Conservation (phyloP, 2,329 filamentous ascomycete species). For the Scedosporium apiospermum region DNA sequence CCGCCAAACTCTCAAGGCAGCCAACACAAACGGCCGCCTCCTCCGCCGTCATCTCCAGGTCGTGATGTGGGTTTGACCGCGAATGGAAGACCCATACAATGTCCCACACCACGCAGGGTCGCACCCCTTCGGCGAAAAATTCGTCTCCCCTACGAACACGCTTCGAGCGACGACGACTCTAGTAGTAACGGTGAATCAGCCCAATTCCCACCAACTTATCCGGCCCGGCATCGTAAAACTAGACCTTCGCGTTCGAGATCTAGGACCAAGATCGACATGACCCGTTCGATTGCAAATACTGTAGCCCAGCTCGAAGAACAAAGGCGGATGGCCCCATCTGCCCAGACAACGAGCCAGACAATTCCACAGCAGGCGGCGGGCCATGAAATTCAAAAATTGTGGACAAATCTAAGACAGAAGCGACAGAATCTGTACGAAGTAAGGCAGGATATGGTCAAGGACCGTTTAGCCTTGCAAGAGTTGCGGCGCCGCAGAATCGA, state of each 20-base stretch:
- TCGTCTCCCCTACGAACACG: background rate
- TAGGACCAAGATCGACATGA: background rate
- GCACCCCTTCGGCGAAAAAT: background rate
- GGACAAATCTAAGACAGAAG: background rate
- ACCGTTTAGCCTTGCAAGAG: background rate
- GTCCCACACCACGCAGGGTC: background rate
- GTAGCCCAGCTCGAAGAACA: background rate
- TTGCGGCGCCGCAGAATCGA: background rate
- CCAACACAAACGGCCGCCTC: background rate
- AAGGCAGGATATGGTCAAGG: background rate
- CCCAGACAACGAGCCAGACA: background rate
- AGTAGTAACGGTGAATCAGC: background rate
- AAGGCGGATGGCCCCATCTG: background rate
- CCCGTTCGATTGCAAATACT: background rate
- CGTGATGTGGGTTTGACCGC: background rate
- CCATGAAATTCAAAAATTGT: slow-evolving; percentile 1
- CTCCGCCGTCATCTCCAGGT: background rate
- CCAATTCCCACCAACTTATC: background rate
- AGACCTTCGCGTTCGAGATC: background rate
- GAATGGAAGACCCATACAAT: background rate
- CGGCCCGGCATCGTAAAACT: background rate
- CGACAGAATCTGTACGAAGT: background rate
- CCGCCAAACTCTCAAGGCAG: background rate
- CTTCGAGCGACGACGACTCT: background rate
- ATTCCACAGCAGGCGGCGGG: background rate